A percentile compares a stretch with the other conserved stretches of the same genome.
Evolutionary conservation across 2,329 filamentous ascomycete genomes (phyloP).

Genomic region (Zasmidium cellare): DNA sequence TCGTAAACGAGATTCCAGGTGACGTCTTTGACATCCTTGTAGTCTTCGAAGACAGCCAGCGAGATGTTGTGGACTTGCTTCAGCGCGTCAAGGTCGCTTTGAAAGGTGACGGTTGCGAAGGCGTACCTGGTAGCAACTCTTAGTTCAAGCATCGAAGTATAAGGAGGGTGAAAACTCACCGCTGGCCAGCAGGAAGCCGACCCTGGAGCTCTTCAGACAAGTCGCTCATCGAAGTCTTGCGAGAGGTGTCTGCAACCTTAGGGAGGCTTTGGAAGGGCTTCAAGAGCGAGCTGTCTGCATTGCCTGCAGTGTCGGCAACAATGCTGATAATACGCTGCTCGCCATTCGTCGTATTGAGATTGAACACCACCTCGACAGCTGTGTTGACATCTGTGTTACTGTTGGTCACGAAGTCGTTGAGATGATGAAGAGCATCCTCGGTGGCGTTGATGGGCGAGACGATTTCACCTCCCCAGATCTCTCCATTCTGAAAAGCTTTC

Average conservation of each 20-base stretch:
- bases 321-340: not conserved
- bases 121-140: constrained; percentile 1
- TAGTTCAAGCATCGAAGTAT: not conserved
- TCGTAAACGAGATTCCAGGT: constrained; percentile 14
- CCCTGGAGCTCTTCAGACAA: not conserved
- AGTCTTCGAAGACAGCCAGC: not conserved
- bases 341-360: not conserved
- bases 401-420: constrained; percentile 5
- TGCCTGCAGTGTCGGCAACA: not conserved
- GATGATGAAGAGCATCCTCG: not conserved
- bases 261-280: not conserved
- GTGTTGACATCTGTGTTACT: constrained; percentile 1
- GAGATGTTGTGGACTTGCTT: constrained; percentile 7
- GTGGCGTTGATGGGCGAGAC: constrained; percentile 6
- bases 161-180: not conserved
- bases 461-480: constrained; percentile 6
- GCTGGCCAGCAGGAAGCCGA: not conserved
- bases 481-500: not conserved
- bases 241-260: not conserved
- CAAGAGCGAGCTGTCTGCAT: not conserved
- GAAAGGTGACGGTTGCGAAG: constrained; percentile 12
- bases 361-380: constrained; percentile 1
- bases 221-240: not conserved
- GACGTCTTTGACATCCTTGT: constrained; percentile 6
- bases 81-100: not conserved